Conservation (phyloP, 345 rosid genomes). For the Bruguiera parviflora region DNA sequence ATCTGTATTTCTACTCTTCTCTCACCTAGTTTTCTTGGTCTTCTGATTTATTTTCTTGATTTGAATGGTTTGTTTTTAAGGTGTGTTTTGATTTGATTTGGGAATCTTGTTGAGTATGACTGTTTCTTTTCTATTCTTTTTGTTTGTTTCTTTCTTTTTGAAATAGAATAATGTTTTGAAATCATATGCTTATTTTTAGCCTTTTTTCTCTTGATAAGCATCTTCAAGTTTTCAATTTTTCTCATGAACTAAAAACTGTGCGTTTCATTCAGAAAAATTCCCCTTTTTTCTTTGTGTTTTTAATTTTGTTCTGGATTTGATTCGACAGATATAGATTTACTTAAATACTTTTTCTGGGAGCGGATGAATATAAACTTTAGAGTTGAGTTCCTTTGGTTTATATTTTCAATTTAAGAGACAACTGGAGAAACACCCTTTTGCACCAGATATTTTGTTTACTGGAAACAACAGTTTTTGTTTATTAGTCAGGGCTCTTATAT, state of each 20-base stretch:
- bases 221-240: too few species aligned
- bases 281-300: neutral
- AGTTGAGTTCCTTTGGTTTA: neutral
- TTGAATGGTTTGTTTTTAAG: neutral
- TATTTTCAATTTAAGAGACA: neutral
- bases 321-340: neutral
- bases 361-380: too few species aligned
- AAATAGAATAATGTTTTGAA: neutral
- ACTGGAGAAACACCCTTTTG: neutral
- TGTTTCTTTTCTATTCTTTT: neutral
- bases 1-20: neutral
- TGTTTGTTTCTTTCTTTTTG: neutral
- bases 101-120: conserved; percentile 2
- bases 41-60: neutral
- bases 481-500: conserved; percentile 15
- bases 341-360: too few species aligned
- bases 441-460: neutral
- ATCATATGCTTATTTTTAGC: neutral
- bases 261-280: neutral
- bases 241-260: neutral
- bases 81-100: conserved; percentile 15
- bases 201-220: too few species aligned
- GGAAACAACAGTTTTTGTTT: neutral
- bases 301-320: neutral
- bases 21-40: neutral